phyloP scores from a whole-genome alignment of 495 filamentous ascomycete genomes.

The Aspergillus indologenus region DNA sequence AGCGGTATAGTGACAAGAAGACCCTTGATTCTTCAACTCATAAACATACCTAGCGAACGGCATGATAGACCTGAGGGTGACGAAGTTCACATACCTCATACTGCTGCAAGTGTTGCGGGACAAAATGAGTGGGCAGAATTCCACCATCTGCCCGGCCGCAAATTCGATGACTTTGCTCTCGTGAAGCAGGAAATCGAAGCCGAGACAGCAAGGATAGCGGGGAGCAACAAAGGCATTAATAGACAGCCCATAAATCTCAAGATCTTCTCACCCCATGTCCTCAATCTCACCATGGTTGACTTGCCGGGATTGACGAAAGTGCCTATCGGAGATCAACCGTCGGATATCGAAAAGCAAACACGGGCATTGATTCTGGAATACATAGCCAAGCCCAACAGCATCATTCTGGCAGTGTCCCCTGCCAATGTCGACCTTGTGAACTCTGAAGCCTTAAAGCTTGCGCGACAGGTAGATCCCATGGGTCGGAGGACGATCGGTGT shows the following conservation, averaged over 20 bases:
- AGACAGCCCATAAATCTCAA: constrained; percentile 97
- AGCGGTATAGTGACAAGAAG: constrained; percentile 94
- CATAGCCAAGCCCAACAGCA: constrained; percentile 98
- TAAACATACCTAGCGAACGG: constrained; percentile 87
- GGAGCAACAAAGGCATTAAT: constrained; percentile 98
- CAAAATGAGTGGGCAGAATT: constrained; percentile 96
- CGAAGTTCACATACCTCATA: constrained; percentile 65
- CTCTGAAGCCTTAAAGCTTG: constrained; percentile 95
- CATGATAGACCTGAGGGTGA: constrained; percentile 62
- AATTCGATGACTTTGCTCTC: constrained; percentile 85
- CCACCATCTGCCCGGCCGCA: constrained; percentile 84
- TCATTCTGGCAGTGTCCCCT: constrained; percentile 93
- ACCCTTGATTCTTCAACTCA: constrained; percentile 93
- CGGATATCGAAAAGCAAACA: constrained; percentile 98
- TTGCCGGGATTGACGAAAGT: constrained; percentile 96
- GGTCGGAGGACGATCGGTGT: constrained; percentile 95
- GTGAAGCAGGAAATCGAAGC: constrained; percentile 98
- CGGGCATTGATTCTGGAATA: constrained; percentile 96
- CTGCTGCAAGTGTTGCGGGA: constrained; percentile 63
- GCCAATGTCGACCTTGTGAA: constrained; percentile 99
- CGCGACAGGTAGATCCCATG: constrained; percentile 93
- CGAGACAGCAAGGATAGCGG: constrained; percentile 91
- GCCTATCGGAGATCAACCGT: constrained; percentile 95
- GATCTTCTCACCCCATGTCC: constrained; percentile 95
- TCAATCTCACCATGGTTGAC: constrained; percentile 95